Evolutionary conservation across 441 rosid species (phyloP).

Genomic region (Corymbia calophylla): DNA sequence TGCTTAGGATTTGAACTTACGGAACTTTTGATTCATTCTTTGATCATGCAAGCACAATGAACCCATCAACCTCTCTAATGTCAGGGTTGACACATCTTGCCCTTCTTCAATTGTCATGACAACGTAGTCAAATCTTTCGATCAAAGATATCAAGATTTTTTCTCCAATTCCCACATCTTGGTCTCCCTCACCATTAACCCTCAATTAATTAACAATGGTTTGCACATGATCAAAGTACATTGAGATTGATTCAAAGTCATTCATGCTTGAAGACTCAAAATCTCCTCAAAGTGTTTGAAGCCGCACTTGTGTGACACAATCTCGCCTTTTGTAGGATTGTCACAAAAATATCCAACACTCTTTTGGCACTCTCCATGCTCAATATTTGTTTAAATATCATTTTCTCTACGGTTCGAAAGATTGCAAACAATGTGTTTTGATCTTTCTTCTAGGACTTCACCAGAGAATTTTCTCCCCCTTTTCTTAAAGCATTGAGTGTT

Average conservation of each 20-base stretch:
- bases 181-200: background rate
- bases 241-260: background rate
- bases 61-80: background rate
- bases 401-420: background rate
- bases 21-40: background rate
- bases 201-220: background rate
- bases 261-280: background rate
- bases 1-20: background rate
- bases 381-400: too few species aligned
- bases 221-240: background rate
- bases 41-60: background rate
- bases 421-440: too few species aligned
- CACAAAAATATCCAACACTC: background rate
- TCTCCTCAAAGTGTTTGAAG: background rate
- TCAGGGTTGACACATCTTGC: background rate
- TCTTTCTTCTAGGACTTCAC: background rate
- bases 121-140: too few species aligned
- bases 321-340: background rate
- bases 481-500: background rate
- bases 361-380: background rate
- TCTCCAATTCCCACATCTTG: background rate
- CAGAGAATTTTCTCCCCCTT: background rate
- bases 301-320: fast-evolving
- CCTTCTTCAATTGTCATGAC: background rate
- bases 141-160: too few species aligned